A percentile compares a stretch with the other conserved stretches of the same genome.
phyloP scores from a whole-genome alignment of 306 rosid genomes.

The Trifolium fragiferum region DNA sequence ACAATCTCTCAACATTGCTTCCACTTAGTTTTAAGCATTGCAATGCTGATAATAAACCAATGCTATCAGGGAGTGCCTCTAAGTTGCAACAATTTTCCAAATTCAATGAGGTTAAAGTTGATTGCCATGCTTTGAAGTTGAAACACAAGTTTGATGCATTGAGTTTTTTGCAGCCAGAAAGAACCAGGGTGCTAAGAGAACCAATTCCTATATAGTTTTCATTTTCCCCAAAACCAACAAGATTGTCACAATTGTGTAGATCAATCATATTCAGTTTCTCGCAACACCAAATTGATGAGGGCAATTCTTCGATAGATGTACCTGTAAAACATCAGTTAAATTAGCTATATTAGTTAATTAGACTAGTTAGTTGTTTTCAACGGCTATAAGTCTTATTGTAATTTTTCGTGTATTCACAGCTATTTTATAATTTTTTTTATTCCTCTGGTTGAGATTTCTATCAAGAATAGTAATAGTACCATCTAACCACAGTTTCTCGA shows the following conservation, averaged over 20 bases:
- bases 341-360: neutral
- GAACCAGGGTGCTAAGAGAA: neutral
- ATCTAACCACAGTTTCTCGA: neutral
- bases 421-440: no score
- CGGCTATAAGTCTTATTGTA: no score
- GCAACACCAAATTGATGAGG: conserved; percentile 15
- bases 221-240: neutral
- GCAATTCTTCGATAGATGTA: conserved; percentile 12
- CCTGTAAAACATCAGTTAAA: neutral
- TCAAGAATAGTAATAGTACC: neutral
- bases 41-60: neutral
- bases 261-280: neutral
- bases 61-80: conserved; percentile 6
- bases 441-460: neutral
- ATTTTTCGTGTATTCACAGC: no score
- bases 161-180: neutral
- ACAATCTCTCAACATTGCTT: conserved; percentile 20
- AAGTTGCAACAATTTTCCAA: conserved; percentile 6
- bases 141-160: neutral
- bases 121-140: neutral
- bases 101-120: neutral
- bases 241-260: neutral
- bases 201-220: neutral
- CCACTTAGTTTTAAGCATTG: neutral
- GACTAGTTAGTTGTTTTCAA: neutral